phyloP scores from a whole-genome alignment of 1,284 basidiomycete species.

The Pseudozyma sp. region DNA sequence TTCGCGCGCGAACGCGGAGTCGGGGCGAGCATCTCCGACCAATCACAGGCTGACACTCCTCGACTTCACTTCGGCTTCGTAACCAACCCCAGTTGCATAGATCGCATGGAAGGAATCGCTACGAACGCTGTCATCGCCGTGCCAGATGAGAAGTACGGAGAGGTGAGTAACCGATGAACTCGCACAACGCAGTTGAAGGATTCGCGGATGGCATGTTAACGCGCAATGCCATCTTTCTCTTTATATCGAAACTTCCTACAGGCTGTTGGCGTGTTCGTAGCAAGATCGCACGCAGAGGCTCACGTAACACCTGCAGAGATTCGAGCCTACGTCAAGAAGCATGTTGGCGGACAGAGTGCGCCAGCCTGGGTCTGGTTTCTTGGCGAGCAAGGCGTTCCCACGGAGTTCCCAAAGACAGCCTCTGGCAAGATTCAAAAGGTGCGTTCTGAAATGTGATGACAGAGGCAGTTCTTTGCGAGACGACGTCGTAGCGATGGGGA shows the following conservation, averaged over 20 bases:
- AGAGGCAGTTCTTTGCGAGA: not conserved
- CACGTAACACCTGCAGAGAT: constrained; percentile 72
- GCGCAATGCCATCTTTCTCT: not conserved
- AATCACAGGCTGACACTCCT: constrained; percentile 17
- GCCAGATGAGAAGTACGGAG: constrained; percentile 73
- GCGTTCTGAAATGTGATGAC: constrained; percentile 17
- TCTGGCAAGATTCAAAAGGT: constrained; percentile 90
- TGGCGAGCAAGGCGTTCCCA: constrained; percentile 75
- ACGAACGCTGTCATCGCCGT: constrained; percentile 82
- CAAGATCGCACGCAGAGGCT: constrained; percentile 28
- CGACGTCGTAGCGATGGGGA: constrained; percentile 1
- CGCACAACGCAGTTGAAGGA: not conserved
- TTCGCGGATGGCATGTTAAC: not conserved
- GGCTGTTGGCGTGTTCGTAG: constrained; percentile 59
- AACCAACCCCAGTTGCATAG: constrained; percentile 71
- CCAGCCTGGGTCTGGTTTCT: constrained; percentile 86
- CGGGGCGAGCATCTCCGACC: not conserved
- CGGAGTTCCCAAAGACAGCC: constrained; percentile 83
- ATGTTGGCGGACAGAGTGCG: constrained; percentile 68
- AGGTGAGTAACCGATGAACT: constrained; percentile 33
- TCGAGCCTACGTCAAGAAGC: constrained; percentile 50
- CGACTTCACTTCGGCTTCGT: constrained; percentile 12
- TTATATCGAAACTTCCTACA: constrained; percentile 3
- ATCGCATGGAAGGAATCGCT: constrained; percentile 75
- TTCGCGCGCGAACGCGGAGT: not conserved